Evolutionary conservation across 805 yeast species (phyloP).

Genomic region (Brettanomyces nanus): DNA sequence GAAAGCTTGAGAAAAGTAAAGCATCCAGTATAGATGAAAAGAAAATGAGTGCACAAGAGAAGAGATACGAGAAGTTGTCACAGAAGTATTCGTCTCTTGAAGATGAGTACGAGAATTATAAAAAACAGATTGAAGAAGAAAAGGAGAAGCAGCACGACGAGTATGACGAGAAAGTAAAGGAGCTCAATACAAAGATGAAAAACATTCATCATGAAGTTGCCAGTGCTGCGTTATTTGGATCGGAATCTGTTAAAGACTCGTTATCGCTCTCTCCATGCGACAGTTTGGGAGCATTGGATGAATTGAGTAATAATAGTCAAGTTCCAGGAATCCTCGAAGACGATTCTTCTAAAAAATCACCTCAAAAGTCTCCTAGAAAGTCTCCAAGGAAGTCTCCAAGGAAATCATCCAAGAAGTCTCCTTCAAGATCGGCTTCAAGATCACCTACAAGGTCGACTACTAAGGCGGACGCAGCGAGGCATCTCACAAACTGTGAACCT

Average conservation of each 20-base stretch:
- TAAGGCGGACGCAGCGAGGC: not conserved
- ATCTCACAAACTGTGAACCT: not conserved
- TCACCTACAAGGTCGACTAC: not conserved
- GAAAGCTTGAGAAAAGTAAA: not conserved
- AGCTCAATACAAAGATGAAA: not conserved
- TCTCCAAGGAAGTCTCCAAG: not conserved
- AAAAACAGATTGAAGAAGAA: not conserved
- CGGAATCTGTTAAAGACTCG: not conserved
- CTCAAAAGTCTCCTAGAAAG: not conserved
- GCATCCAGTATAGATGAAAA: no score
- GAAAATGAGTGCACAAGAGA: not conserved
- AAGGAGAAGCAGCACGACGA: constrained; percentile 1
- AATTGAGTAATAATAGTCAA: no score
- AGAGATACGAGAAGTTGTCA: not conserved
- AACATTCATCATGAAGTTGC: not conserved
- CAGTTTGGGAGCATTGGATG: not conserved
- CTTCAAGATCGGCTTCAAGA: not conserved
- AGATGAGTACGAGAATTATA: not conserved
- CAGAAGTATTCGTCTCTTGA: not conserved
- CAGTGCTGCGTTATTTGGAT: constrained; percentile 1
- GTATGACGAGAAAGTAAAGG: not conserved
- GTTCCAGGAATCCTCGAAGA: no score
- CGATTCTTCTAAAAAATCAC: not conserved
- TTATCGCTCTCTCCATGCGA: not conserved
- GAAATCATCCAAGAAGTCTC: not conserved